Evolutionary conservation across 1,284 basidiomycete species (phyloP), one percentile per base, ranked within the genome.

Genomic region (Phaffia rhodozyma): DNA sequence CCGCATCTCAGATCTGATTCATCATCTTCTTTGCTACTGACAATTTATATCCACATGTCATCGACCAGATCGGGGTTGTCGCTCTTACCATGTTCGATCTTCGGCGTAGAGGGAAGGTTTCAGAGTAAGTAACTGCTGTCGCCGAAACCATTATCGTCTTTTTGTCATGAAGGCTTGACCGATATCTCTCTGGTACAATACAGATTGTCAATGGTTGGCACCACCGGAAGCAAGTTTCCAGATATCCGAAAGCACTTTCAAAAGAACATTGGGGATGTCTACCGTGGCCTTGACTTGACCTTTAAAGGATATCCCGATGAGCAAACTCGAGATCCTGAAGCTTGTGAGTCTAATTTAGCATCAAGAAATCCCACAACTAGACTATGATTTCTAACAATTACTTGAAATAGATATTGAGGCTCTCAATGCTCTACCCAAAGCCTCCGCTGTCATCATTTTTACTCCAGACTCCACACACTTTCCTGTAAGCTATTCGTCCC

Each of bases 21-120:
- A 34, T 9, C 4, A 34, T 34, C 32, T 34, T 5, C 9, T 34
- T 4, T 34, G 5, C 32, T 34, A 9, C 32, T 34, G 9, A 34
- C 32, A 34, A 5, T 34, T 4, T 34, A 9, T 34, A 34, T 34
- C 32, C 9, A 5, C 9, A 9, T 34, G 32, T 9, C 9, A 34
- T 34, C 9, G 9, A 34, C 32, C 29, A 73, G 89, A 87, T 80
- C 55, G 79, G 78, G 66, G 91, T 96, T 52, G 89, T 94, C 66
- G 91, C 83, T 29, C 79, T 94, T 65, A 91, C 90, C 34, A 82
- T 91, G 69, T 94, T 94, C 69, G 91, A 94, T 75, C 83, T 94
- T 55, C 84, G 89, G 67, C 83, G 91, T 68, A 79, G 86, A 43
- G 88, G 86, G 65, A 92, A 93, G 80, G 88, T 87, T 68, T 69